phyloP scores from a whole-genome alignment of 192 early-diverging fungal species.

The Linderina pennispora region DNA sequence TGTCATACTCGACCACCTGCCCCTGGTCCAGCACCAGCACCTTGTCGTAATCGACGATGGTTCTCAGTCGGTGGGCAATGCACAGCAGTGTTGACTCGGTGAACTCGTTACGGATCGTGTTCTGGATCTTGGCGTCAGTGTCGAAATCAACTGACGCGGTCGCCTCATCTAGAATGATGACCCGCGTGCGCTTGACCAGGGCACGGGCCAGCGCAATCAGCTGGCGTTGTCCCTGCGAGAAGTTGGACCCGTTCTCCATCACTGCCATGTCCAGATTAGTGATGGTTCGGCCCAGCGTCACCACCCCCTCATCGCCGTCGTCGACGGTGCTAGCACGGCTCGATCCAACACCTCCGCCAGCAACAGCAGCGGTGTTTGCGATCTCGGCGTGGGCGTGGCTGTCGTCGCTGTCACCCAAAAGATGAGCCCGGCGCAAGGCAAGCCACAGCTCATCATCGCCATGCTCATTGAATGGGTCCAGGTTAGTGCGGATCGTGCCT shows the following conservation, averaged over 20 bases:
- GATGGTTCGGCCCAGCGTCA: constrained; percentile 29
- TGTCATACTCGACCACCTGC: constrained; percentile 59
- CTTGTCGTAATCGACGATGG: constrained; percentile 67
- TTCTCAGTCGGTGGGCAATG: constrained; percentile 72
- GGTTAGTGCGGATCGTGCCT: constrained; percentile 62
- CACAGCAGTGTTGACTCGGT: constrained; percentile 58
- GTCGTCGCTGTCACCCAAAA: constrained; percentile 37
- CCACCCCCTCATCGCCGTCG: constrained; percentile 3
- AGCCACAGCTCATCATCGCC: constrained; percentile 57
- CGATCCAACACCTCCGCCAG: too few relatives aligned
- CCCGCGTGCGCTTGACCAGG: constrained; percentile 60
- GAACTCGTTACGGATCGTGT: constrained; percentile 58
- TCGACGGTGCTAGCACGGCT: constrained; percentile 17
- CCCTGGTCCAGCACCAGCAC: constrained; percentile 78
- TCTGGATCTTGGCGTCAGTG: constrained; percentile 74
- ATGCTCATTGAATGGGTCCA: constrained; percentile 67
- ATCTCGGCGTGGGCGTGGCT: not conserved
- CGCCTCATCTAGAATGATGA: constrained; percentile 72
- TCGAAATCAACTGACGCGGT: constrained; percentile 75
- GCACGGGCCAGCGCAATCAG: constrained; percentile 79
- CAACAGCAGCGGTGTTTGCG: constrained; percentile 3
- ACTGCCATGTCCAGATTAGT: constrained; percentile 31
- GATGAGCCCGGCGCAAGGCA: constrained; percentile 60
- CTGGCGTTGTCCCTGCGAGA: constrained; percentile 81
- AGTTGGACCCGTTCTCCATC: constrained; percentile 64